phyloP scores from a whole-genome alignment of 441 rosid species.

The Mallotus repandus region DNA sequence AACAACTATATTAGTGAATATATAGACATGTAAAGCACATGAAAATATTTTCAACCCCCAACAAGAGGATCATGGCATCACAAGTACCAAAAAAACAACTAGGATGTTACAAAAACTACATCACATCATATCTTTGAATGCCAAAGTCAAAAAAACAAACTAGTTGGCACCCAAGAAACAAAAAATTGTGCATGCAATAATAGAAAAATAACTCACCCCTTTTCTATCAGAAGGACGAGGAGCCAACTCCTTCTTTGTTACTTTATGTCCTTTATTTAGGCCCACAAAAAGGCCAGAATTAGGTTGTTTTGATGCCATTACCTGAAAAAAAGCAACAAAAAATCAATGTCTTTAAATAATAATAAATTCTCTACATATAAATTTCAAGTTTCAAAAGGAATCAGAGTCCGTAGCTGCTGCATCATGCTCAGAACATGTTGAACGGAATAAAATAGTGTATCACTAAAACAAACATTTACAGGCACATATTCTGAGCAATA shows the following conservation, averaged over 20 bases:
- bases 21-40: background rate
- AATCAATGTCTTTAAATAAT: background rate
- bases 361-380: background rate
- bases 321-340: conserved; percentile 15
- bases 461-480: too few relatives aligned
- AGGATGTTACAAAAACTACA: too few relatives aligned
- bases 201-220: conserved; percentile 39
- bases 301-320: conserved; percentile 45
- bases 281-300: conserved; percentile 61
- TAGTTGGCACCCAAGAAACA: background rate
- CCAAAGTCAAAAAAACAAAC: background rate
- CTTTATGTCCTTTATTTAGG: conserved; percentile 53
- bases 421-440: too few relatives aligned
- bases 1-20: background rate
- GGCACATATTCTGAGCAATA: too few relatives aligned
- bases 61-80: background rate
- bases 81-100: too few relatives aligned
- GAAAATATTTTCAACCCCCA: background rate
- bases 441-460: too few relatives aligned
- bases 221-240: conserved; percentile 50
- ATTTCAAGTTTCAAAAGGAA: background rate
- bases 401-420: too few relatives aligned
- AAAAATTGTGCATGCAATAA: background rate
- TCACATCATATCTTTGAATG: too few relatives aligned
- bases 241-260: conserved; percentile 51